Conservation (phyloP, 305 asterid genomes). For the Petunia hybrid region DNA sequence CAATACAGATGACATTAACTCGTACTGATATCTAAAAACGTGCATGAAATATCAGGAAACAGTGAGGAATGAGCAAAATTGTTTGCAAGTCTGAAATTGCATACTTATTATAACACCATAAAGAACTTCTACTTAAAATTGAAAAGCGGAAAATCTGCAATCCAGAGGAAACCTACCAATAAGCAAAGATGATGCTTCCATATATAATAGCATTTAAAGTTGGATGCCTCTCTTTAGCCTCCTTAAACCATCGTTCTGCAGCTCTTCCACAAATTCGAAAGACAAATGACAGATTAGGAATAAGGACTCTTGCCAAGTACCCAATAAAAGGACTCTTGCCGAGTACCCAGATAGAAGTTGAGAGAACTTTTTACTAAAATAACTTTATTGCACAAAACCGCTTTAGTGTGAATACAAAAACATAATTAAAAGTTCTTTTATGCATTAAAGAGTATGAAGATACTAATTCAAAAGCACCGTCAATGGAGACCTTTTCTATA, state of each 20-base stretch:
- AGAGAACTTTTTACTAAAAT: slow-evolving; percentile 13
- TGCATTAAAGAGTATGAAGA: neutral
- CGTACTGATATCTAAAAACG: neutral
- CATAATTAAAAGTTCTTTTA: neutral
- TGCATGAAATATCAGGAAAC: neutral
- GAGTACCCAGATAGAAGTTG: slow-evolving; percentile 5
- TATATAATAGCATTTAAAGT: slow-evolving; percentile 81
- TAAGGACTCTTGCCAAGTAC: neutral
- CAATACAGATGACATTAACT: neutral
- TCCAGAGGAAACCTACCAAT: slow-evolving; percentile 64
- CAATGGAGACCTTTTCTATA: too few relatives aligned
- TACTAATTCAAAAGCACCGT: too few relatives aligned
- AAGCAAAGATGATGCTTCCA: slow-evolving; percentile 87
- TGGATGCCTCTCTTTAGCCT: slow-evolving; percentile 76
- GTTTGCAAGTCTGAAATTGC: neutral
- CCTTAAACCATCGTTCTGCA: slow-evolving; percentile 94
- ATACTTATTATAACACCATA: neutral
- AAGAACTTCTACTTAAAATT: neutral
- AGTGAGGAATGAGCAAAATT: slow-evolving; percentile 10
- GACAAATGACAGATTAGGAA: slow-evolving; percentile 43
- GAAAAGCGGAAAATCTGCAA: neutral
- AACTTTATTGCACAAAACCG: slow-evolving; percentile 11
- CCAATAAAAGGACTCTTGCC: neutral
- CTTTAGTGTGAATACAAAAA: neutral
- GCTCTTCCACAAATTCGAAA: slow-evolving; percentile 68